phyloP scores from a whole-genome alignment of 805 yeast species.

The Candida alai region DNA sequence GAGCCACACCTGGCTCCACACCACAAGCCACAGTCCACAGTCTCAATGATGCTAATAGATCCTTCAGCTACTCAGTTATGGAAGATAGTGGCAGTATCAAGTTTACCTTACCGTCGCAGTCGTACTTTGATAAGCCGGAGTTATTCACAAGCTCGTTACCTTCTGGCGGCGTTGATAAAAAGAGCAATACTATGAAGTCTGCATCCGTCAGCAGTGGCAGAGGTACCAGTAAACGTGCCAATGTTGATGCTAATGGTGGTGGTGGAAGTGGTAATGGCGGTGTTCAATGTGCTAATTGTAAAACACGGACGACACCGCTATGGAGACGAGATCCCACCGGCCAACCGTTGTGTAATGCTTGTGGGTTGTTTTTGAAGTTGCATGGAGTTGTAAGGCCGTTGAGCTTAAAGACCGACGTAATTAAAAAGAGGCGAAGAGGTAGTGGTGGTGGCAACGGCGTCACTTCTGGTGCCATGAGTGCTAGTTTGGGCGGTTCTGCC shows the following conservation, averaged over 20 bases:
- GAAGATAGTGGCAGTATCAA: too few relatives aligned
- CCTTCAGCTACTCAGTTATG: too few relatives aligned
- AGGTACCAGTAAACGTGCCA: too few relatives aligned
- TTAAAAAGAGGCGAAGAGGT: slow-evolving; percentile 42
- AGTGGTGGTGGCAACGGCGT: slow-evolving; percentile 2
- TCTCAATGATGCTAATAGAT: too few relatives aligned
- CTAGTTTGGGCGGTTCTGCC: background rate
- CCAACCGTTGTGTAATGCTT: slow-evolving; percentile 60
- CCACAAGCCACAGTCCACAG: too few relatives aligned
- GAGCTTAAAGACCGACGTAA: slow-evolving; percentile 53
- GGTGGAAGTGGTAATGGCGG: background rate
- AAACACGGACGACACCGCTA: slow-evolving; percentile 56
- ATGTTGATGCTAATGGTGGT: background rate
- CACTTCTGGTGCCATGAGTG: background rate
- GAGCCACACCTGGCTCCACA: too few relatives aligned
- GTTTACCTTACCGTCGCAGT: slow-evolving; percentile 9
- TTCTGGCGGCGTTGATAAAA: background rate
- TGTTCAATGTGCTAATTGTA: slow-evolving; percentile 48
- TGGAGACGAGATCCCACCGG: slow-evolving; percentile 62
- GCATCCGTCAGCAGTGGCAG: background rate
- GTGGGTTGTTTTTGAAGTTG: slow-evolving; percentile 56
- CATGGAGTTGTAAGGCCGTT: slow-evolving; percentile 63
- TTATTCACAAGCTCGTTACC: background rate
- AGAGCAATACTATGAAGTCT: too few relatives aligned
- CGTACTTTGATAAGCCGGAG: slow-evolving; percentile 5